Base-by-base conservation (phyloP, 2,329 filamentous ascomycete genomes). In the Xylaria multiplex region DNA sequence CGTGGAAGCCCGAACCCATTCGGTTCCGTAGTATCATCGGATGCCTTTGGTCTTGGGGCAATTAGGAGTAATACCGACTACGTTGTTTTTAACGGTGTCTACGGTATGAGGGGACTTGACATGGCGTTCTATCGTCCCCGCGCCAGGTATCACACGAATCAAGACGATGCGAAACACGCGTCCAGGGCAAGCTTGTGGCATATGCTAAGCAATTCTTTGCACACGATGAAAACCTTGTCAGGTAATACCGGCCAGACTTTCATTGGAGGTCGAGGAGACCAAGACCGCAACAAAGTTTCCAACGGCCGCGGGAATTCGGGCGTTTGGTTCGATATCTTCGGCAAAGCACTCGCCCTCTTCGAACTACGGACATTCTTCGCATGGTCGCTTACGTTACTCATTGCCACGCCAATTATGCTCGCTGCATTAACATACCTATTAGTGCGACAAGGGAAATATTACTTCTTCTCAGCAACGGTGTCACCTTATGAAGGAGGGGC, bases 301-400 rank as follows among this genome's bases (percentile, higher is more conserved):
- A 91, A 90, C 67, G 91, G 92, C 9, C 83, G 81, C 42, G 88
- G 89, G 5, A 88, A 85, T 16, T 83, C 87, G 66, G 92, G 90
- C 35, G 93, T 98, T 14, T 99, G 94, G 93, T 98, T 98, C 75
- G 96, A 98, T 75, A 80, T 98, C 7, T 95, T 97, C 70, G 96
- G 95, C 49, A 86, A 84, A 62, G 84, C 84, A 1, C 93, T 97
- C 77, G 92, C 91, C 16, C 84, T 97, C 2, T 92, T 97, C 75
- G 85, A 86, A 53, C 84, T 97, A 45, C 88, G 91, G 69, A 93
- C 92, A 7, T 85, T 98, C 64, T 98, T 98, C 79, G 93, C 93
- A 3, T 88, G 96, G 80, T 94, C 93, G 5, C 85, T 98, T 32
- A 91, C 92, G 0, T 80, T 98, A 13, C 87, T 98, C 22, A 90